These are phyloP conservation scores for Epichloe bromicola DNA, from an alignment of 2,329 filamentous ascomycete genomes.

Conservation along the genomic window DNA sequence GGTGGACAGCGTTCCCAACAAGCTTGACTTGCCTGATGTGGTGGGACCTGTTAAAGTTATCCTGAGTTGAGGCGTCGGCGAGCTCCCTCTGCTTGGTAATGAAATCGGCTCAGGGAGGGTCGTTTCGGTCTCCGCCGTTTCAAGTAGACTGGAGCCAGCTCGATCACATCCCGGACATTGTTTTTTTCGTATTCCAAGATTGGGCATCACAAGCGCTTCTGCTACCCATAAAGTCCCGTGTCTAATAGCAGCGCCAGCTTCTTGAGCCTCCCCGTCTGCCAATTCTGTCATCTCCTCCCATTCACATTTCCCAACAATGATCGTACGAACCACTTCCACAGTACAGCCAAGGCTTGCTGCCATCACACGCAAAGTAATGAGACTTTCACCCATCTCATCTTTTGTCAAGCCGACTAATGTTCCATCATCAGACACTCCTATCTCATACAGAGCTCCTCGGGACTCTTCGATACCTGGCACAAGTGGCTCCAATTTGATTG, in stretches of 20 bases:
- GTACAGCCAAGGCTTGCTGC: constrained; percentile 81
- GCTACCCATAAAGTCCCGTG: constrained; percentile 65
- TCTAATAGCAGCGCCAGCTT: constrained; percentile 12
- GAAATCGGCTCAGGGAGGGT: constrained; percentile 7
- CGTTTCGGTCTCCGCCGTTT: background rate
- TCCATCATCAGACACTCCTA: constrained; percentile 90
- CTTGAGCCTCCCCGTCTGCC: constrained; percentile 14
- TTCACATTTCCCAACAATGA: constrained; percentile 76
- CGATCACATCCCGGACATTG: background rate
- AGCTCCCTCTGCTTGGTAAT: constrained; percentile 29
- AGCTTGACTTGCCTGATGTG: constrained; percentile 81
- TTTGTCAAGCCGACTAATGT: constrained; percentile 76
- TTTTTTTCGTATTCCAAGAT: constrained; percentile 31
- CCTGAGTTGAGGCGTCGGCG: constrained; percentile 61
- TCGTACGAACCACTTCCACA: constrained; percentile 68
- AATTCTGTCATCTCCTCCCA: constrained; percentile 39
- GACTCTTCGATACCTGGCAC: constrained; percentile 82
- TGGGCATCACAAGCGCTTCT: constrained; percentile 77
- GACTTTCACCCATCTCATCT: constrained; percentile 85
- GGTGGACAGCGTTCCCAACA: constrained; percentile 79
- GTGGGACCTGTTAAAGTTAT: constrained; percentile 83
- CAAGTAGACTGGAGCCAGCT: background rate
- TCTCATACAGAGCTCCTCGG: constrained; percentile 86
- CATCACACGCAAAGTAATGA: constrained; percentile 78
- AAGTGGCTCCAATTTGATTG: constrained; percentile 40